phyloP scores from a whole-genome alignment of 805 yeast species.

The Candida hungchunana region DNA sequence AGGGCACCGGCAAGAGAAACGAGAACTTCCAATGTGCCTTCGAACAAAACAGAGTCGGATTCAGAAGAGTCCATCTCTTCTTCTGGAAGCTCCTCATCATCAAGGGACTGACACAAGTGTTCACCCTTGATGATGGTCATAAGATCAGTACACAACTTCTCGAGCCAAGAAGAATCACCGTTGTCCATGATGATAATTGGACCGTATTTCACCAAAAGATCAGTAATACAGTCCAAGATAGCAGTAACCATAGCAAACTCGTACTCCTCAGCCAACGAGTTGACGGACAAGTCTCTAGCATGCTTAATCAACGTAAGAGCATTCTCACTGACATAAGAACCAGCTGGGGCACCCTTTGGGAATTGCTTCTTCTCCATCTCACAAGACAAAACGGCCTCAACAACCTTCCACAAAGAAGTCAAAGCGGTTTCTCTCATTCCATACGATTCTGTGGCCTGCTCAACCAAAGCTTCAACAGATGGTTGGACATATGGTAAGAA shows the following conservation, averaged over 20 bases:
- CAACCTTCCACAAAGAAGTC: conserved; percentile 77
- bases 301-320: conserved; percentile 56
- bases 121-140: conserved; percentile 72
- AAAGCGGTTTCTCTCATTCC: conserved; percentile 90
- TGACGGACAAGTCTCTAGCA: conserved; percentile 64
- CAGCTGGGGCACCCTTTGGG: conserved; percentile 62
- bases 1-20: conserved; percentile 73
- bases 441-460: conserved; percentile 79
- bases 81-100: conserved; percentile 54
- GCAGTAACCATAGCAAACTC: conserved; percentile 79
- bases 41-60: conserved; percentile 67
- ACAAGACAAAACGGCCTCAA: conserved; percentile 60
- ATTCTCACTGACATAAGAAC: conserved; percentile 54
- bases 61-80: conserved; percentile 56
- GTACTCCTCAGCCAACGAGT: conserved; percentile 68
- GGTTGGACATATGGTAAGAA: conserved; percentile 76
- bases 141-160: conserved; percentile 64
- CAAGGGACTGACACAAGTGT: conserved; percentile 80
- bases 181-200: conserved; percentile 61
- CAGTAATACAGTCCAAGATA: conserved; percentile 69
- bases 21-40: conserved; percentile 81
- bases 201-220: conserved; percentile 67
- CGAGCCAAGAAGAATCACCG: conserved; percentile 55
- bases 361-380: conserved; percentile 44
- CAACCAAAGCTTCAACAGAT: conserved; percentile 56